Evolutionary conservation across 495 filamentous ascomycete genomes (phyloP).

Genomic region (Aspergillus nanangensis): DNA sequence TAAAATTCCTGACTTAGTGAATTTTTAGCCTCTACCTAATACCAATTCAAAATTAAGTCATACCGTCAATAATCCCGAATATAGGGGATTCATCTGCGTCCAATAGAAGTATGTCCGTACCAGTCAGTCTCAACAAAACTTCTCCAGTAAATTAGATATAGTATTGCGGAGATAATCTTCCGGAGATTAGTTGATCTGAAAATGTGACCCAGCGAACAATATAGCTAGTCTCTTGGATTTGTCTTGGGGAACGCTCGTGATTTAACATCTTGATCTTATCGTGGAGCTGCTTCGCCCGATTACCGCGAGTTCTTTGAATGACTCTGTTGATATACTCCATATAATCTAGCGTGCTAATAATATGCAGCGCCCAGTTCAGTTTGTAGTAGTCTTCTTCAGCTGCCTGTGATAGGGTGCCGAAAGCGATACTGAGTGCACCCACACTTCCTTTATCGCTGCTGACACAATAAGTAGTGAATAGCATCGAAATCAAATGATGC

Average conservation of each 20-base stretch:
- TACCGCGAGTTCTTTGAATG: neutral
- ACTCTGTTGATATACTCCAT: slow-evolving; percentile 5
- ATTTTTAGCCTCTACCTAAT: too few species aligned
- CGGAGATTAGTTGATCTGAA: neutral
- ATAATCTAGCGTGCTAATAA: slow-evolving; percentile 7
- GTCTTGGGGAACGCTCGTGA: neutral
- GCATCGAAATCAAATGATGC: too few species aligned
- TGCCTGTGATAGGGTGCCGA: neutral
- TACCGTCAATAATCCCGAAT: too few species aligned
- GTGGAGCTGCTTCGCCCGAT: neutral
- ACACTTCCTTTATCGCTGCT: too few species aligned
- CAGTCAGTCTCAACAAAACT: neutral
- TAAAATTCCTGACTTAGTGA: too few species aligned
- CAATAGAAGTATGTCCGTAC: too few species aligned
- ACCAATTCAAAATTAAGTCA: too few species aligned
- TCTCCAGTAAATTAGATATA: slow-evolving; percentile 2
- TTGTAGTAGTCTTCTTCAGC: slow-evolving; percentile 6
- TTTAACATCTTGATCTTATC: slow-evolving; percentile 2
- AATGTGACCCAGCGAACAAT: slow-evolving; percentile 10
- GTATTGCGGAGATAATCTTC: slow-evolving; percentile 3
- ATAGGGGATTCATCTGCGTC: too few species aligned
- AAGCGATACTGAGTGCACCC: too few species aligned
- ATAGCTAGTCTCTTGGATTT: slow-evolving; percentile 8
- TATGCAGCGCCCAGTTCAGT: slow-evolving; percentile 1
- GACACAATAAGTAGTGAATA: too few species aligned